Conservation (phyloP, 495 filamentous ascomycete genomes). For the Penicillium malachiteum region DNA sequence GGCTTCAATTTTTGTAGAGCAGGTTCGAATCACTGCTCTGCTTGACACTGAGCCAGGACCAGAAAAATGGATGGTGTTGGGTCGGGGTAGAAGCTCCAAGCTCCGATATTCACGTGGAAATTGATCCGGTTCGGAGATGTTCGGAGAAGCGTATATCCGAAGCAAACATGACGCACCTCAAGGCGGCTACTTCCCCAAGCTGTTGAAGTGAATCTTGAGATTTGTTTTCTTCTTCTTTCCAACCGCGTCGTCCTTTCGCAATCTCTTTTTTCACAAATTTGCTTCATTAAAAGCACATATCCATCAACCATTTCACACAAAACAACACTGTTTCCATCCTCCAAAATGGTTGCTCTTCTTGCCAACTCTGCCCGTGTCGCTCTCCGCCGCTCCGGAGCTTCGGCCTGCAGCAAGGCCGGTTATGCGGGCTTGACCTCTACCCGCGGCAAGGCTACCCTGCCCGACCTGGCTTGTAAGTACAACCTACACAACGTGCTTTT, state of each 20-base stretch:
- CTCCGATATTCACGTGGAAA: constrained; percentile 26
- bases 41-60: background rate
- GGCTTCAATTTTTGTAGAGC: constrained; percentile 8
- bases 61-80: constrained; percentile 1
- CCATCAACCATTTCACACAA: too few relatives aligned
- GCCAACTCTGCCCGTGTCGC: constrained; percentile 53
- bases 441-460: constrained; percentile 87
- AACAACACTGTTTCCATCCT: background rate
- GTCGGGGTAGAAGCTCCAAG: constrained; percentile 3
- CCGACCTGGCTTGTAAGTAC: constrained; percentile 84
- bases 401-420: constrained; percentile 51
- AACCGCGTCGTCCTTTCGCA: background rate
- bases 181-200: constrained; percentile 27
- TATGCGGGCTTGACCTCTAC: constrained; percentile 70
- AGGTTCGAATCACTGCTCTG: background rate
- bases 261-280: too few relatives aligned
- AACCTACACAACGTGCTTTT: background rate
- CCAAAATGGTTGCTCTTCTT: constrained; percentile 58
- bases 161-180: constrained; percentile 35
- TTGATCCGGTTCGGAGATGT: constrained; percentile 14
- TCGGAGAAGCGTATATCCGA: constrained; percentile 13
- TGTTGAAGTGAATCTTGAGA: background rate
- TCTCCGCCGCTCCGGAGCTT: constrained; percentile 54
- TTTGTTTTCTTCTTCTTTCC: constrained; percentile 5
- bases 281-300: too few relatives aligned